Evolutionary conservation across 345 rosid genomes (phyloP), one percentile per base, ranked within the genome.

Genomic region (Rhizophora mangle): DNA sequence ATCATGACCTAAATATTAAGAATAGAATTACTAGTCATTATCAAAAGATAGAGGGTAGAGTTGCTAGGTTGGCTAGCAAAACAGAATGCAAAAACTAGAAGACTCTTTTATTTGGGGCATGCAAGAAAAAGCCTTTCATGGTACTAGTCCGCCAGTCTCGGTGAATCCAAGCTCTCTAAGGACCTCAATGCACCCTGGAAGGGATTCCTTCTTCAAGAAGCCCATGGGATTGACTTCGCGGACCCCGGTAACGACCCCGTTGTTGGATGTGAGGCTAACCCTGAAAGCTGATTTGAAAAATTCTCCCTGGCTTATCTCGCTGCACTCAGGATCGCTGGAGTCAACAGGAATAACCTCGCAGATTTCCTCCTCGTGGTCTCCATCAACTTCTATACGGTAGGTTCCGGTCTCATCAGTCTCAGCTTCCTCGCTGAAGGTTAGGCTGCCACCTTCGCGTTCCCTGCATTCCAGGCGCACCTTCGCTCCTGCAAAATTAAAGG

Each of bases 321-420:
- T 31, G 72, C 93, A 89, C 1, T 81, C 87, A 4, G 89, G 62
- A 67, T 77, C 76, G 22, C 78, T 78, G 59, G 91, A 85, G 37
- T 82, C 71, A n/a, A 74, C 61, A 0, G 82, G 84, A 22, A 68
- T 6, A 27, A 83, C 65, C 76, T 88, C 91, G 62, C 91, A 85
- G 21, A 86, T 39, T 51, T 88, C 96, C 32, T 86, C 89, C 73
- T 83, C 89, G 32, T 81, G 96, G 53, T 89, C 89, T 21, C 90
- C 87, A 6, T 72, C 77, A n/a, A 87, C 87, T 11, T 63, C 69
- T 65, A 87, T 71, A 37, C 27, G 24, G 82, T 86, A 89, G 49
- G 55, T 72, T 21, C 93, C 93, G 0, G 36, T 3, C 2, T 22
- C 60, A 60, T 86, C 82, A 1, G 89, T 83, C 64, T 21, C 65